Percentiles rank a stretch among this genome's conserved stretches.
These are phyloP conservation scores for Crotalaria pallida DNA, from an alignment of 306 rosid species.

Conservation along the genomic window DNA sequence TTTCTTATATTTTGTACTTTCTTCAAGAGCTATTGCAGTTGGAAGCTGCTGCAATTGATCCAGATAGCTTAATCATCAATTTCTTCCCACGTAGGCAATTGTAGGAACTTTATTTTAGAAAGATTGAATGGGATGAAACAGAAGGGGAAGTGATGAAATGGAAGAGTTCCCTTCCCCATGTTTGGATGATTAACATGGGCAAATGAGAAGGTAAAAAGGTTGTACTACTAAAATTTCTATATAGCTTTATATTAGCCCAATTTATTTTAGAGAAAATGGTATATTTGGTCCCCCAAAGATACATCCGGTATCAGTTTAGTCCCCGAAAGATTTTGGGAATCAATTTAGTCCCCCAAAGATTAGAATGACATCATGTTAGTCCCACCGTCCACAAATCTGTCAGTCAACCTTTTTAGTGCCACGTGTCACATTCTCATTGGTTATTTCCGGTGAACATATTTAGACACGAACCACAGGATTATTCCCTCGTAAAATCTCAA, in stretches of 20 bases:
- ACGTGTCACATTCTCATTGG: too few species aligned
- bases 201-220: background rate
- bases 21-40: slow-evolving; percentile 68
- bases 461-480: too few species aligned
- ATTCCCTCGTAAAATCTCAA: too few species aligned
- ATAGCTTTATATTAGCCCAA: background rate
- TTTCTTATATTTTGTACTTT: slow-evolving; percentile 37
- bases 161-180: background rate
- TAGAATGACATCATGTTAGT: too few species aligned
- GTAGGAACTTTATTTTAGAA: slow-evolving; percentile 7
- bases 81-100: slow-evolving; percentile 4
- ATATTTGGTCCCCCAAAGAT: too few species aligned
- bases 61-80: slow-evolving; percentile 20
- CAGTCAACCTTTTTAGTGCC: too few species aligned
- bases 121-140: background rate
- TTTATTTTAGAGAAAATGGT: too few species aligned
- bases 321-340: too few species aligned
- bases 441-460: too few species aligned
- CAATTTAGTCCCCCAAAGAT: too few species aligned
- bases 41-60: slow-evolving; percentile 65
- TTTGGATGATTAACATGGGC: background rate
- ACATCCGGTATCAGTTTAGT: too few species aligned
- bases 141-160: background rate
- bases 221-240: background rate
- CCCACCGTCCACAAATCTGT: too few species aligned